These are phyloP conservation scores for Trichoderma atrobrunneum DNA, from an alignment of 2,329 filamentous ascomycete species.

Conservation along the genomic window DNA sequence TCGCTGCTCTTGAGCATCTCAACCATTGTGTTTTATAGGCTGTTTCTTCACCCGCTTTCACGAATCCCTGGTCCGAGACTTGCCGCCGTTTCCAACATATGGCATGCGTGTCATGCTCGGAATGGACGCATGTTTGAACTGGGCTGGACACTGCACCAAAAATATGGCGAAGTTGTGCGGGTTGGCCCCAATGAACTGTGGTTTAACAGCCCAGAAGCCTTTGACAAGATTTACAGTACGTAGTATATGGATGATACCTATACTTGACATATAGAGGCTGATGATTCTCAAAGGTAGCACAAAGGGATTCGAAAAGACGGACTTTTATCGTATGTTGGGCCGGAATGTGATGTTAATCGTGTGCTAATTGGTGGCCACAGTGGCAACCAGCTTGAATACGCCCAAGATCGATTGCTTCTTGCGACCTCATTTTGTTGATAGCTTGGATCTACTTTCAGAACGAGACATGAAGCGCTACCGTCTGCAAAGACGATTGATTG, in stretches of 20 bases:
- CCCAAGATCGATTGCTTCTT: slow-evolving; percentile 42
- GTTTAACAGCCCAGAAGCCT: slow-evolving; percentile 48
- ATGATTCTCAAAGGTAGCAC: slow-evolving; percentile 37
- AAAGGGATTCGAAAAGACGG: slow-evolving; percentile 49
- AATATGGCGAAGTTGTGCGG: slow-evolving; percentile 51
- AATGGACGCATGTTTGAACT: slow-evolving; percentile 43
- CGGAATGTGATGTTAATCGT: background rate
- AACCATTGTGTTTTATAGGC: slow-evolving; percentile 35
- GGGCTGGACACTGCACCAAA: slow-evolving; percentile 43
- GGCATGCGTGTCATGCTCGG: slow-evolving; percentile 47
- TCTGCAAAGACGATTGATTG: slow-evolving; percentile 48
- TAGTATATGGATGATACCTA: background rate
- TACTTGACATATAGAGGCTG: background rate
- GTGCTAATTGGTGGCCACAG: slow-evolving; percentile 26
- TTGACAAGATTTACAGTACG: slow-evolving; percentile 48
- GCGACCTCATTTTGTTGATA: slow-evolving; percentile 39
- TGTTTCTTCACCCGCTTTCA: slow-evolving; percentile 45
- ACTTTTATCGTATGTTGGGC: slow-evolving; percentile 48
- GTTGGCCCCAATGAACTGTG: slow-evolving; percentile 54
- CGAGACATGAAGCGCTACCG: slow-evolving; percentile 46
- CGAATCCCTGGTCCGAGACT: slow-evolving; percentile 45
- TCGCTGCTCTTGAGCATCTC: slow-evolving; percentile 6
- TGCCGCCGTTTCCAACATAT: slow-evolving; percentile 47
- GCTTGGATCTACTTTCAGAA: slow-evolving; percentile 51
- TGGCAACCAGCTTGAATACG: slow-evolving; percentile 45